These are phyloP conservation scores for Arachis hypogaea DNA, from an alignment of 306 rosid genomes.

Conservation along the genomic window DNA sequence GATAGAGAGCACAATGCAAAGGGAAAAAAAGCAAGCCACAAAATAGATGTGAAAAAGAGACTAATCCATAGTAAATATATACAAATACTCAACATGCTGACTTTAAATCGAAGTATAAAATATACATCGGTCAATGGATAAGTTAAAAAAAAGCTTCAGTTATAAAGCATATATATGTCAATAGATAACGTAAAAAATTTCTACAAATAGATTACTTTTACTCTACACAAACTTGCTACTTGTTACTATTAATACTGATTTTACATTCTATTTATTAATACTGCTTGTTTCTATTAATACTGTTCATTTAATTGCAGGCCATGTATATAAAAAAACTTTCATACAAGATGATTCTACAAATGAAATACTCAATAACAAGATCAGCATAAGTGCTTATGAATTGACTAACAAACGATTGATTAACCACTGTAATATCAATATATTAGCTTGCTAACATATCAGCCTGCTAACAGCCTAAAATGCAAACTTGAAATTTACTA, in stretches of 20 bases:
- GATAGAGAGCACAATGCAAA: no score
- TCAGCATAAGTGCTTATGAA: conserved; percentile 16
- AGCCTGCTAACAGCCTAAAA: not conserved
- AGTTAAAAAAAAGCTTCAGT: not conserved
- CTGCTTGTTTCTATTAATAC: not conserved
- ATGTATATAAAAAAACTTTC: not conserved
- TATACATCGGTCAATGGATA: no score
- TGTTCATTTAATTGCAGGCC: not conserved
- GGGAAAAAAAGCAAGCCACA: no score
- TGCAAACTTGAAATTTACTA: conserved; percentile 60
- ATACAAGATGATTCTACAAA: not conserved
- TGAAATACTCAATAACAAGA: conserved; percentile 6
- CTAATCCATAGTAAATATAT: no score
- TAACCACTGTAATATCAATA: no score
- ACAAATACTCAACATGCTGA: no score
- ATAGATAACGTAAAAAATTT: not conserved
- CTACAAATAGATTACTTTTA: conserved; percentile 12
- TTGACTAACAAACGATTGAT: conserved; percentile 5
- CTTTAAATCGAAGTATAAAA: no score
- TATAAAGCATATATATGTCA: not conserved
- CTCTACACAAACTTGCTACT: not conserved
- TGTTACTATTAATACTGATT: not conserved
- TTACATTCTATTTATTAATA: conserved; percentile 9
- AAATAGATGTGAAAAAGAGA: no score
- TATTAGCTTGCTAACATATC: not conserved